phyloP scores from a whole-genome alignment of 257 asterid genomes.

The Penstemon barbatus region DNA sequence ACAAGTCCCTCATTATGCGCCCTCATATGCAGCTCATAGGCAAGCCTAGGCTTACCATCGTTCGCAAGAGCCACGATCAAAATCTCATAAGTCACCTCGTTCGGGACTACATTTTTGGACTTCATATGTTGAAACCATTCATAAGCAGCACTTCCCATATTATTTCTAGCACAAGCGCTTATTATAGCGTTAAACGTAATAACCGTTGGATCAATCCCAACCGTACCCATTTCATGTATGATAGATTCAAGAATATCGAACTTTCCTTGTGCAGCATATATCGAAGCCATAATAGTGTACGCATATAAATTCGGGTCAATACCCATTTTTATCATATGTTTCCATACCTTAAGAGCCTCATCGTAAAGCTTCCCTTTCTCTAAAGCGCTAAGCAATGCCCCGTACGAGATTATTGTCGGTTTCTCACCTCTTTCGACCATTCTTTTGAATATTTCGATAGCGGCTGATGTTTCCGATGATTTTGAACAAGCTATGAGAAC shows the following conservation, averaged over 20 bases:
- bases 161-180: slow-evolving; percentile 58
- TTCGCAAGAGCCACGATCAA: slow-evolving; percentile 70
- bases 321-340: slow-evolving; percentile 78
- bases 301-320: slow-evolving; percentile 71
- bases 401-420: slow-evolving; percentile 81
- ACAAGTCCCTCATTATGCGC: slow-evolving; percentile 62
- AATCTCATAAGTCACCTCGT: slow-evolving; percentile 73
- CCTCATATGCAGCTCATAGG: slow-evolving; percentile 67
- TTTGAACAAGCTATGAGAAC: slow-evolving; percentile 92
- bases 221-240: slow-evolving; percentile 57
- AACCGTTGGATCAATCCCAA: slow-evolving; percentile 71
- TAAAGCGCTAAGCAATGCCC: slow-evolving; percentile 90
- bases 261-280: slow-evolving; percentile 62
- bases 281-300: slow-evolving; percentile 90
- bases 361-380: slow-evolving; percentile 91
- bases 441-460: slow-evolving; percentile 78
- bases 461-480: slow-evolving; percentile 81
- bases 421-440: slow-evolving; percentile 87
- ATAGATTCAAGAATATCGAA: slow-evolving; percentile 58
- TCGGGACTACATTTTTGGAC: slow-evolving; percentile 49
- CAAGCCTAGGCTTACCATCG: slow-evolving; percentile 87
- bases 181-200: slow-evolving; percentile 90
- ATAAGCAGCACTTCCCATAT: slow-evolving; percentile 55
- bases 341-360: slow-evolving; percentile 83
- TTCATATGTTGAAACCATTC: slow-evolving; percentile 84